Conservation (phyloP, 139 green algal species). For the Volvox reticuliferus region DNA sequence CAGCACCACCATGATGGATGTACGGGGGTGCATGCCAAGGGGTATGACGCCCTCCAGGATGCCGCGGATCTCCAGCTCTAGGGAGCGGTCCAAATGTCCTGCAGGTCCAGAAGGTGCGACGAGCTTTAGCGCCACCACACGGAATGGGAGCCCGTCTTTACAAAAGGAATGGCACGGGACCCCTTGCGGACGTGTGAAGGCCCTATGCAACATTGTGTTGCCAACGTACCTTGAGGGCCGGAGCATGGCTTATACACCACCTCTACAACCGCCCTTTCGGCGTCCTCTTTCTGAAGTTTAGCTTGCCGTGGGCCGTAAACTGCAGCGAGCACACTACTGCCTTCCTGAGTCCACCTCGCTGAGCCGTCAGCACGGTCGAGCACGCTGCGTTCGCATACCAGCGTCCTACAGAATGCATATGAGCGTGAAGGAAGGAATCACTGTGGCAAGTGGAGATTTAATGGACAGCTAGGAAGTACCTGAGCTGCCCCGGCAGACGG, state of each 20-base stretch:
- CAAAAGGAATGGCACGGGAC: no score
- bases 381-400: conserved; percentile 70
- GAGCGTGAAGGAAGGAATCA: neutral
- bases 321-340: conserved; percentile 71
- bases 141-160: no score
- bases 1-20: conserved; percentile 70
- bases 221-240: conserved; percentile 60
- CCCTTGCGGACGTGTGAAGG: no score
- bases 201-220: neutral
- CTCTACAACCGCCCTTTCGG: conserved; percentile 72
- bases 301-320: conserved; percentile 74
- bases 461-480: neutral
- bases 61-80: conserved; percentile 64
- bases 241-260: conserved; percentile 72
- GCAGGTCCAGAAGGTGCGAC: neutral
- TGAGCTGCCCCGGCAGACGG: conserved; percentile 7
- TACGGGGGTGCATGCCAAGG: conserved; percentile 63
- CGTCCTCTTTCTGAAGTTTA: conserved; percentile 63
- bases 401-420: conserved; percentile 48
- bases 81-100: conserved; percentile 60
- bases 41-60: conserved; percentile 64
- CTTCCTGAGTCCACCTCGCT: conserved; percentile 73
- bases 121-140: no score
- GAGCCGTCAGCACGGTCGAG: conserved; percentile 77
- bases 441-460: neutral